Evolutionary conservation across 179 eudicot genomes (phyloP).

Genomic region (Nepenthes alata): DNA sequence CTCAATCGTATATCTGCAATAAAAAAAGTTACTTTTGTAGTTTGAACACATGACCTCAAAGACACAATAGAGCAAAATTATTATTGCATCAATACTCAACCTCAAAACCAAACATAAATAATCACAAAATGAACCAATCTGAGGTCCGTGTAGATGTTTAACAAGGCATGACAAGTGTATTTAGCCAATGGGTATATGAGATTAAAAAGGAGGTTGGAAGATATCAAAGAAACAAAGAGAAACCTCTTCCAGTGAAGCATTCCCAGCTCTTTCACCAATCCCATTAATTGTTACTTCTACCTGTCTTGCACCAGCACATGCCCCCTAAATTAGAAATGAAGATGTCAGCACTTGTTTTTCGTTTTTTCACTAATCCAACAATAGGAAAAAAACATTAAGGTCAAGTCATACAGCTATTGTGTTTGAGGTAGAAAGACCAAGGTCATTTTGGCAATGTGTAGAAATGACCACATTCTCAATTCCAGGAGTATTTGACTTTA

Average conservation of each 20-base stretch:
- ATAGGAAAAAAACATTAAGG: not conserved
- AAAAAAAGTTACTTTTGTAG: too few species aligned
- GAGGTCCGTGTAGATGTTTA: too few species aligned
- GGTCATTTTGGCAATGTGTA: constrained; percentile 94
- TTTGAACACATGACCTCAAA: too few species aligned
- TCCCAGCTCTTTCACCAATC: constrained; percentile 95
- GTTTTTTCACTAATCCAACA: not conserved
- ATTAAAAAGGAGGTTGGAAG: not conserved
- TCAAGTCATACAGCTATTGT: constrained; percentile 50
- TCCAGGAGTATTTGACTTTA: constrained; percentile 83
- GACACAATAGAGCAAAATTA: too few species aligned
- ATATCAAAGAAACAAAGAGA: constrained; percentile 9
- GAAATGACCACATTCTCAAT: constrained; percentile 82
- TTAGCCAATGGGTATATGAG: not conserved
- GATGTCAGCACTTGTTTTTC: constrained; percentile 6
- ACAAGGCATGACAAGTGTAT: too few species aligned
- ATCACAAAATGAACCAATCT: too few species aligned
- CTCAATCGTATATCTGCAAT: too few species aligned
- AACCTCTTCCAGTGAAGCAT: constrained; percentile 94
- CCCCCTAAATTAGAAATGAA: constrained; percentile 57
- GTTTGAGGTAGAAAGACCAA: constrained; percentile 91
- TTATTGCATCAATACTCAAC: too few species aligned
- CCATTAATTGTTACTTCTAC: constrained; percentile 89
- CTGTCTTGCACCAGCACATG: constrained; percentile 84
- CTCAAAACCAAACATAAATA: too few species aligned